Evolutionary conservation across 805 yeast genomes (phyloP), one percentile per base, ranked within the genome.

Genomic region (Komagataella phaffii): DNA sequence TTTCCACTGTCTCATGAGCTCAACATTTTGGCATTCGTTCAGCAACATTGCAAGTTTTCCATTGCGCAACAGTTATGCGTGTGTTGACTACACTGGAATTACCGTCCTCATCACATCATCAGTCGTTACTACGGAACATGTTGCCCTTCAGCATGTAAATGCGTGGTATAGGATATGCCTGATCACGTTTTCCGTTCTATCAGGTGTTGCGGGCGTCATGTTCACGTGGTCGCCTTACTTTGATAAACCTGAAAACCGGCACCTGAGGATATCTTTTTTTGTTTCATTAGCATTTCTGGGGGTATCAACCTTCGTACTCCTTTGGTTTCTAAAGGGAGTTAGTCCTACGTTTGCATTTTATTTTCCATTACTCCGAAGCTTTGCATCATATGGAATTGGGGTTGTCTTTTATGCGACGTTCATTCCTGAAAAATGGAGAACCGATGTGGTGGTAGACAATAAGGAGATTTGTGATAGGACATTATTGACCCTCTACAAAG

Each of bases 41-140:
- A 79, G 85, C 53, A 82, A 88, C 55, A 85, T 88, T 56, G 79
- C 91, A 17, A 75, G 75, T 50, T 65, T 85, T 47, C 60, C 70
- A 18, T 64, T 80, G 55, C 76, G 96, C 63, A 74, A 81, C 56
- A 77, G 80, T 51, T 88, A 86, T 67, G 96, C 96, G 0, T 93
- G 99, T 65, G 80, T 90, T 46, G 99, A 91, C 69, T 91, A 91
- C 66, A 84, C 95, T 6, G 99, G 99, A 2, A 91, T 91, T 57
- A 88, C 97, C 0, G 76, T 89, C 12, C 70, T 93, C 56, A 90
- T 91, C 58, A 85, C 96, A 0, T 91, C 95, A 14, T 86, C 96
- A 2, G 85, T 93, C 48, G 70, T 93, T 47, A 80, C 96, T 3
- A 83, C 91, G 0, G 96, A 91, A 65, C 89, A 87, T 64, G 78